These are phyloP conservation scores for Elongisporangium prolatum DNA, from an alignment of 352 stramenopile species.

Conservation along the genomic window DNA sequence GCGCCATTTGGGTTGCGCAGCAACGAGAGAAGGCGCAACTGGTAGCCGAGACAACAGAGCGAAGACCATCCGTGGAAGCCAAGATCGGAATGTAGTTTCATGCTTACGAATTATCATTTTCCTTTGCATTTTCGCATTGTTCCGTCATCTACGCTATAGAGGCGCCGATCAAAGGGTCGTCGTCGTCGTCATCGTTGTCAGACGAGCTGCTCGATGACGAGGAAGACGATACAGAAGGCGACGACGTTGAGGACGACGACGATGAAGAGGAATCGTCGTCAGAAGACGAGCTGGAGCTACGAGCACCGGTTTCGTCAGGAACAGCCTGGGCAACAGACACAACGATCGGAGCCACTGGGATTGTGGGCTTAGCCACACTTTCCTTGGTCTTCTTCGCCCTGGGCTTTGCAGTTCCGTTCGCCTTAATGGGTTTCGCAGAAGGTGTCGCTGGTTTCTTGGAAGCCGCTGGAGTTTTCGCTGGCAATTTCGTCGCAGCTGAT, in stretches of 20 bases:
- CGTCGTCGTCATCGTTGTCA: slow-evolving; percentile 23
- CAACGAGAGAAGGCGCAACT: slow-evolving; percentile 2
- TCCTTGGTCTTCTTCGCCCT: not conserved
- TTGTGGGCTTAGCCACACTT: not conserved
- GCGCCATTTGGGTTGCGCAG: slow-evolving; percentile 42
- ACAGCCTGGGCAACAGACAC: not conserved
- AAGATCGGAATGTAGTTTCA: not conserved
- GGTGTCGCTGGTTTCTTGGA: slow-evolving; percentile 9
- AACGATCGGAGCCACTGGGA: not conserved
- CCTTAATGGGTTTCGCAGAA: not conserved
- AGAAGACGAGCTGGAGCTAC: not conserved
- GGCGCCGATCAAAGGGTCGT: not conserved
- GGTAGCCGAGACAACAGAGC: not conserved
- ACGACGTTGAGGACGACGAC: slow-evolving; percentile 35
- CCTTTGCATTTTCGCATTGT: not conserved
- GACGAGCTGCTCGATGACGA: slow-evolving; percentile 52
- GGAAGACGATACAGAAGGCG: slow-evolving; percentile 22
- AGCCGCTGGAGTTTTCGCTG: slow-evolving; percentile 8
- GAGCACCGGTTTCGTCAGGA: not conserved
- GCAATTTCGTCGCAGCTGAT: slow-evolving; percentile 3
- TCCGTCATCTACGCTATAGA: slow-evolving; percentile 1
- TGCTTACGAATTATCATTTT: not conserved
- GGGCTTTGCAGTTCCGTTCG: slow-evolving; percentile 10
- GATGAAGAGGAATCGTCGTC: slow-evolving; percentile 27
- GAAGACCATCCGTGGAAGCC: not conserved